phyloP scores from a whole-genome alignment of 345 rosid genomes.

The Nephelium lappaceum region DNA sequence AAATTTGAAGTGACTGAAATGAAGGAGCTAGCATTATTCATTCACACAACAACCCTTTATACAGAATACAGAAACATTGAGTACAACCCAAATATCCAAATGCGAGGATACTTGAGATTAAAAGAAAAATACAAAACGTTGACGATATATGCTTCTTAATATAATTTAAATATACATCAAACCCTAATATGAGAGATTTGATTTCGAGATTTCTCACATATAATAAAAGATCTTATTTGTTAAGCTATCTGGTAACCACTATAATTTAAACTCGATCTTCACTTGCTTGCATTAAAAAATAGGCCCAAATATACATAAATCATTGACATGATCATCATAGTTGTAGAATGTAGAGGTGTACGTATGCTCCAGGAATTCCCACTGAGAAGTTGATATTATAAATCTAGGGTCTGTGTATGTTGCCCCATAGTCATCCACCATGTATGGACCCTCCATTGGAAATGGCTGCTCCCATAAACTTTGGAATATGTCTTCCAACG shows the following conservation, averaged over 20 bases:
- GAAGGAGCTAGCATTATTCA: background rate
- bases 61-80: background rate
- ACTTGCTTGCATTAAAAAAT: background rate
- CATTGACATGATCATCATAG: background rate
- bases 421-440: background rate
- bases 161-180: too few species aligned
- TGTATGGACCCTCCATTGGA: background rate
- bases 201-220: too few species aligned
- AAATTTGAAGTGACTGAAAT: background rate
- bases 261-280: background rate
- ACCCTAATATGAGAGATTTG: too few species aligned
- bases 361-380: background rate
- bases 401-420: background rate
- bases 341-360: background rate
- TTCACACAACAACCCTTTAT: background rate
- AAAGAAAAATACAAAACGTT: too few species aligned
- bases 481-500: slow-evolving; percentile 3
- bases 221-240: too few species aligned
- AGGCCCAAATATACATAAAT: background rate
- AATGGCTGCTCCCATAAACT: slow-evolving; percentile 11
- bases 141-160: too few species aligned
- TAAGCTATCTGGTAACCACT: too few species aligned
- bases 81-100: background rate
- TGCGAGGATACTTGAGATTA: background rate
- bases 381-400: background rate